These are phyloP conservation scores for Nasturtium officinale DNA, from an alignment of 345 rosid genomes.

Conservation along the genomic window DNA sequence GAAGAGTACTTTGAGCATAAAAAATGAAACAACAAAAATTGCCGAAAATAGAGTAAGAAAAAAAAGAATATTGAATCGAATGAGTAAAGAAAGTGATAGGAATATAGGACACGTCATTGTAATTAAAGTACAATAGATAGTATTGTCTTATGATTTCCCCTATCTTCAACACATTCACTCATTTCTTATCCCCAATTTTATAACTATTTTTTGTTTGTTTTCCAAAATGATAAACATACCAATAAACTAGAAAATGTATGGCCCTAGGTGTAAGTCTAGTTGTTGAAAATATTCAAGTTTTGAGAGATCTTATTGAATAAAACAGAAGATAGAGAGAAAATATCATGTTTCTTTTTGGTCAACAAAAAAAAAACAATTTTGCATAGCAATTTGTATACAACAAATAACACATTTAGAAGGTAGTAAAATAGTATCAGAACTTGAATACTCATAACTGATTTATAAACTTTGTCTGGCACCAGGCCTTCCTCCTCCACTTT, in stretches of 20 bases:
- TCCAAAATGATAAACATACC: background rate
- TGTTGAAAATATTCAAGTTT: background rate
- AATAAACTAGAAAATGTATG: background rate
- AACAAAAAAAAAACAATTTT: background rate
- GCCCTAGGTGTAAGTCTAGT: constrained; percentile 2
- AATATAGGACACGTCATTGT: background rate
- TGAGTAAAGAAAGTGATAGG: constrained; percentile 7
- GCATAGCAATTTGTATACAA: background rate
- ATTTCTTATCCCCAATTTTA: constrained; percentile 4
- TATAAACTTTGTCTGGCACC: constrained; percentile 54
- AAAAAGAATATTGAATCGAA: background rate
- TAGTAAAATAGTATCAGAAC: background rate
- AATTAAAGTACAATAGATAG: background rate
- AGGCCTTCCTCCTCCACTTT: constrained; percentile 56
- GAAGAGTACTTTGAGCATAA: background rate
- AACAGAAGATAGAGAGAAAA: background rate
- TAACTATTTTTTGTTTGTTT: background rate
- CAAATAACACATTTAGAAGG: background rate
- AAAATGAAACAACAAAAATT: background rate
- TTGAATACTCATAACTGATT: background rate
- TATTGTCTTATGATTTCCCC: constrained; percentile 11
- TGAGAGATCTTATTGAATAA: background rate
- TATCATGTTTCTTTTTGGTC: background rate
- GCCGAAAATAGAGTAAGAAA: background rate
- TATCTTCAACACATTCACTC: constrained; percentile 22